Evolutionary conservation across 768 basidiomycete genomes (phyloP).

Genomic region (Pulveroboletus ravenelii): DNA sequence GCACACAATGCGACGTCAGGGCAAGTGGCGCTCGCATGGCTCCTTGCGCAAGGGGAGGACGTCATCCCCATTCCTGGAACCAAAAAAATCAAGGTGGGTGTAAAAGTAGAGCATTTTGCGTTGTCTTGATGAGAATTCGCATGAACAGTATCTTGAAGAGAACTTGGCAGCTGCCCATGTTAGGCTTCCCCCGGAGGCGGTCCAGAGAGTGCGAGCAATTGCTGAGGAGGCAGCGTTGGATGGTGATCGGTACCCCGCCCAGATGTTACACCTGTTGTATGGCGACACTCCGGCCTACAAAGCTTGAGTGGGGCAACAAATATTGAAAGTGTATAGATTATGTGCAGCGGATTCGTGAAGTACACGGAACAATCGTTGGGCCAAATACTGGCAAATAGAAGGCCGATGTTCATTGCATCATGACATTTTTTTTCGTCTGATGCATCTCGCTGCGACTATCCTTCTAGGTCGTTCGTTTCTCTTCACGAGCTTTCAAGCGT

Average conservation of each 20-base stretch:
- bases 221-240: slow-evolving; percentile 30
- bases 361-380: neutral
- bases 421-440: neutral
- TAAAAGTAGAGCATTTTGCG: neutral
- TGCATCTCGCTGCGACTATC: neutral
- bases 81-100: slow-evolving; percentile 29
- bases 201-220: slow-evolving; percentile 33
- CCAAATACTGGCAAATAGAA: neutral
- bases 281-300: slow-evolving; percentile 19
- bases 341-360: no score
- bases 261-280: slow-evolving; percentile 4
- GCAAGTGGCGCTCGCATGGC: slow-evolving; percentile 39
- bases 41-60: slow-evolving; percentile 35
- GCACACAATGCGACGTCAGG: slow-evolving; percentile 34
- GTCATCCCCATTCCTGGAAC: slow-evolving; percentile 41
- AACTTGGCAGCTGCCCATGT: slow-evolving; percentile 37
- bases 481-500: neutral
- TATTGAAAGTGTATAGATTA: no score
- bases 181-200: slow-evolving; percentile 33
- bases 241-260: slow-evolving; percentile 25
- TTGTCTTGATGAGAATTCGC: neutral
- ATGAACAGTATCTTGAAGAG: slow-evolving; percentile 39
- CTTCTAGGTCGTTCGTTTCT: no score
- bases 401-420: no score
- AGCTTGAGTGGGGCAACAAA: neutral